Evolutionary conservation across 306 rosid genomes (phyloP), one percentile per base, ranked within the genome.

Genomic region (Medicago arabica): DNA sequence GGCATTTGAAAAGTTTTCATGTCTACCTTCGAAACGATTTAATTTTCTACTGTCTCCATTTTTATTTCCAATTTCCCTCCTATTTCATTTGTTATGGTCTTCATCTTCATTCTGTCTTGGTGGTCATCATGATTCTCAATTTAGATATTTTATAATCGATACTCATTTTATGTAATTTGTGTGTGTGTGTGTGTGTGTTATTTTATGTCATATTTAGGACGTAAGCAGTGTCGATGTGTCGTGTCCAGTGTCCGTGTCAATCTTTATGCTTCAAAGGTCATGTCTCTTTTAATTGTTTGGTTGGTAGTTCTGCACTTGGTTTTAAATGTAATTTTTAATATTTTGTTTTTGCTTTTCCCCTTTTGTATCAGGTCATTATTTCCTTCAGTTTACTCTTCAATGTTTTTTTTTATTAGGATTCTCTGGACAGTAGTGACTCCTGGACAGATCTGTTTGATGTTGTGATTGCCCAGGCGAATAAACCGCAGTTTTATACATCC

Each of bases 401-500:
- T 79, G 43, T 77, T 79, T 41, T 77, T 31, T 5, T 46, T 72
- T 62, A 57, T 88, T 81, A 95, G 98, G 97, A 92, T 80, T 92
- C 92, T 61, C 47, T 78, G 85, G 96, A 83, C 78, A 82, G 54
- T 69, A 84, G 79, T 78, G 97, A 87, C 74, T 85, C 91, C 36
- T 95, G 97, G 98, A 88, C 89, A 36, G 97, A 92, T 57, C 88
- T 95, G 62, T 95, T 95, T 86, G 97, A 95, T 75, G 98, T 95
- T 54, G 97, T 95, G 87, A 92, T 95, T 75, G 96, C 97, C 51
- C 84, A 90, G 84, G 98, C 98, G 66, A 89, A 92, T 64, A 95
- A 95, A 84, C 97, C 98, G 63, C 87, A 79, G 50, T 95, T 95
- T 85, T 92, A 95, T 86, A 92, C 90, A 43, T 92, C 96, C 13